Evolutionary conservation across 176 grass and related monocot species (phyloP).

Genomic region (Aegilops sharonensis): DNA sequence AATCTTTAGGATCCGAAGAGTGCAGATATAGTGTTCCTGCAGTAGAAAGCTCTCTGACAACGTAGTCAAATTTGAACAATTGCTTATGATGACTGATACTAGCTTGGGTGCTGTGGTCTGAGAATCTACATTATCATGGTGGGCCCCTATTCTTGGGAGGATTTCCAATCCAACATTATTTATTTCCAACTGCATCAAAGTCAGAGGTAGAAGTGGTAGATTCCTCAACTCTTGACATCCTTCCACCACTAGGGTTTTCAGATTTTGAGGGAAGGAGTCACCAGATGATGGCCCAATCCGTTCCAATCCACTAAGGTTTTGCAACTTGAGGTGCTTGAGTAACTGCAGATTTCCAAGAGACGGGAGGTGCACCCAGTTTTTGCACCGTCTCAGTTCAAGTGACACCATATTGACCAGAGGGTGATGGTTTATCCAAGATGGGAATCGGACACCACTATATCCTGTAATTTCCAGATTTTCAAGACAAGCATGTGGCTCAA

Average conservation of each 20-base stretch:
- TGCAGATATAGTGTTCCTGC: no score
- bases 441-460: neutral
- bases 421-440: conserved; percentile 21
- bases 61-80: neutral
- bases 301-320: neutral
- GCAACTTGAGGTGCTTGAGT: conserved; percentile 17
- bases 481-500: conserved; percentile 2
- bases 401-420: conserved; percentile 2
- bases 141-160: conserved; percentile 13
- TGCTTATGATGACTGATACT: neutral
- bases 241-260: conserved; percentile 23
- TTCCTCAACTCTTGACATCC: neutral
- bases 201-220: conserved; percentile 17
- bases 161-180: neutral
- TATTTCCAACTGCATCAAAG: conserved; percentile 19
- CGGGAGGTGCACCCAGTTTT: conserved; percentile 13
- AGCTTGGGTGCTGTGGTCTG: neutral
- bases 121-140: neutral
- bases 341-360: conserved; percentile 11
- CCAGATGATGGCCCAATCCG: conserved; percentile 15
- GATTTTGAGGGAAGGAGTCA: neutral
- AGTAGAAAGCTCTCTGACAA: no score
- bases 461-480: conserved; percentile 15
- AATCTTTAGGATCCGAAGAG: no score
- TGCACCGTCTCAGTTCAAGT: conserved; percentile 11